Evolutionary conservation across 1,284 basidiomycete species (phyloP).

Genomic region (Rhodotorula sp.): DNA sequence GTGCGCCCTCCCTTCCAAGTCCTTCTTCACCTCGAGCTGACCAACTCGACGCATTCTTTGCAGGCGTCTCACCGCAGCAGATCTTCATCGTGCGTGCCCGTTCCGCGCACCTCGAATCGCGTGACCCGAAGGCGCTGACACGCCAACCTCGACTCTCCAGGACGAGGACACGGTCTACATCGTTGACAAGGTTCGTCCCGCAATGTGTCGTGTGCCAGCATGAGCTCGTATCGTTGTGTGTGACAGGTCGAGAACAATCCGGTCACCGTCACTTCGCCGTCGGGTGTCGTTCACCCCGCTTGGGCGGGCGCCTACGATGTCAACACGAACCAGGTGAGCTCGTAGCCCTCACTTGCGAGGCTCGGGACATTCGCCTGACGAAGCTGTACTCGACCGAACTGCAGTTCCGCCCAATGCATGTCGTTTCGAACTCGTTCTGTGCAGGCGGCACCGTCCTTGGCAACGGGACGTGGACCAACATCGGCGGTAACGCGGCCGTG

Average conservation of each 20-base stretch:
- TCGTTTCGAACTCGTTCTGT: slow-evolving; percentile 52
- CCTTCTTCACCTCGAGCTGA: too few species aligned
- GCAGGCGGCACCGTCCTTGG: slow-evolving; percentile 49
- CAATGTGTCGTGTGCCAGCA: accelerated
- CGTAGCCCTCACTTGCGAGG: too few species aligned
- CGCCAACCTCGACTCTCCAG: neutral
- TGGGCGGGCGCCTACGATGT: slow-evolving; percentile 31
- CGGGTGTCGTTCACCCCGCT: slow-evolving; percentile 15
- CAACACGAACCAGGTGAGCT: neutral
- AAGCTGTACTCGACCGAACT: slow-evolving; percentile 14
- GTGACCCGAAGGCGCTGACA: too few species aligned
- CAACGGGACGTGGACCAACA: slow-evolving; percentile 50
- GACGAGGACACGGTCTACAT: slow-evolving; percentile 44
- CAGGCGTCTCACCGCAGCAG: slow-evolving; percentile 1
- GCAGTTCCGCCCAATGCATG: slow-evolving; percentile 42
- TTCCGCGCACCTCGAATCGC: too few species aligned
- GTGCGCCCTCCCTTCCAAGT: neutral
- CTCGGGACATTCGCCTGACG: neutral
- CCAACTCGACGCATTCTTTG: neutral
- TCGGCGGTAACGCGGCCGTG: slow-evolving; percentile 51
- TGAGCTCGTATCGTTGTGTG: neutral
- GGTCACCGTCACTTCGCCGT: slow-evolving; percentile 5
- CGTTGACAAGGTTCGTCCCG: slow-evolving; percentile 43
- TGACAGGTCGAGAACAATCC: slow-evolving; percentile 52
- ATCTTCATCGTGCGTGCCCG: neutral